Base-by-base conservation (phyloP, 495 filamentous ascomycete genomes). In the Acidiella bohemica region DNA sequence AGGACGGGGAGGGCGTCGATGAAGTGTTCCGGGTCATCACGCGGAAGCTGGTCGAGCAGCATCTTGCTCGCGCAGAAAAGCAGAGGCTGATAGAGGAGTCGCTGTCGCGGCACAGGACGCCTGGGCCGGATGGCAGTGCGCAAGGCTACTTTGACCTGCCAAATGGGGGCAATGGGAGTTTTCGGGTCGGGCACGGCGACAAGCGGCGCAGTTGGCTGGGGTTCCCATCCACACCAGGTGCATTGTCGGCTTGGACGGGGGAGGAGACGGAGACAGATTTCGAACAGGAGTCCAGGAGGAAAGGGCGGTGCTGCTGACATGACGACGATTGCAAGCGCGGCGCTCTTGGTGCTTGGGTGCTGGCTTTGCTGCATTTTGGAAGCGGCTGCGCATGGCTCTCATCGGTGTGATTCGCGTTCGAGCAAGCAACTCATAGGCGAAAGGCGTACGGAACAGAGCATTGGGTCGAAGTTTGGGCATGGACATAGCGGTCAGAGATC, bases 11-110 rank as follows among this genome's bases (percentile, higher is more conserved):
- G 65, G 88, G 88, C 3, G 84, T 97, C 9, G 90, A 97, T 37
- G 90, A 97, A 64, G 88, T 97, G 0, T 97, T 97, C 50, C 72
- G 86, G 0, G 88, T 95, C 13, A 90, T 95, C 27, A 85, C 88
- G 26, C 66, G 90, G 53, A 94, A 94, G 60, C 67, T 97, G 41
- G 88, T 97, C 22, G 88, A 95, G 66, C 84, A 90, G 67, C 75
- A 81, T 49, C 72, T 81, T 53, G 75, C 73, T 31, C 59, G 65
- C 9, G 55, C 63, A 55, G 74, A 77, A 28, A 39, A 38, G 13
- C 24, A 42, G 22, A 28, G 22, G 13, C 12, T 33, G 24, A 69
- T 75, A 46, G 67, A 76, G 42, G 67, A 67, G 28, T 23, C 35
- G 13, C 26, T 44, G 19, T 29, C 44, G n/a, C 41, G 43, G 5